Conservation (phyloP, 2,329 filamentous ascomycete genomes). For the Paracamarosporium sp. region DNA sequence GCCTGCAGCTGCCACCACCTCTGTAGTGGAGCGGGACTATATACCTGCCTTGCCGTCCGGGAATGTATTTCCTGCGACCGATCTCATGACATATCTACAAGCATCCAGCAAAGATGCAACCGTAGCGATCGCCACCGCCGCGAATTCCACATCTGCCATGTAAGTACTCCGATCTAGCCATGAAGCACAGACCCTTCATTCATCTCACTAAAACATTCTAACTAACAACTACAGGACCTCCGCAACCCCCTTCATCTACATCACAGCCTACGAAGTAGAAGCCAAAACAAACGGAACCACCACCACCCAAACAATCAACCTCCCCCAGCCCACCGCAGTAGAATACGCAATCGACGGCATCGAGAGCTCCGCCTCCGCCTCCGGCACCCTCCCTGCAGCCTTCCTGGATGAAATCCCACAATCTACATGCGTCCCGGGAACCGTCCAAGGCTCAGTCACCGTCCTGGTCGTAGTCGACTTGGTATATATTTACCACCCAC, state of each 20-base stretch:
- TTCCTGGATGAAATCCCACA: slow-evolving; percentile 45
- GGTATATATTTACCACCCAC: slow-evolving; percentile 34
- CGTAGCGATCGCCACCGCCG: slow-evolving; percentile 28
- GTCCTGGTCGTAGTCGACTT: slow-evolving; percentile 52
- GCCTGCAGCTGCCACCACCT: slow-evolving; percentile 40
- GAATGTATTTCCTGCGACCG: slow-evolving; percentile 23
- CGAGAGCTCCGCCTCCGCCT: slow-evolving; percentile 30
- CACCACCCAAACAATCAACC: slow-evolving; percentile 41
- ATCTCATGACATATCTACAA: slow-evolving; percentile 20
- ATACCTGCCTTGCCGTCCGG: slow-evolving; percentile 29
- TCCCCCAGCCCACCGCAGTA: slow-evolving; percentile 45
- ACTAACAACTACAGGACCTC: slow-evolving; percentile 31
- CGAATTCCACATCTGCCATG: slow-evolving; percentile 19
- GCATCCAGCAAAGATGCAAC: slow-evolving; percentile 19
- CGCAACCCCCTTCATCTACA: slow-evolving; percentile 51
- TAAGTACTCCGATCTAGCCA: no score
- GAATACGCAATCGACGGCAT: slow-evolving; percentile 43
- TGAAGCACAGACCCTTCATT: no score
- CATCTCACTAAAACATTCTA: no score
- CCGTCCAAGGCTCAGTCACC: slow-evolving; percentile 48
- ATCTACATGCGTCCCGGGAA: slow-evolving; percentile 42
- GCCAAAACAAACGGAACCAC: slow-evolving; percentile 36
- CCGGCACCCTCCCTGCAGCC: slow-evolving; percentile 42
- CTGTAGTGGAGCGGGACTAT: slow-evolving; percentile 33
- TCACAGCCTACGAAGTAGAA: slow-evolving; percentile 53